A percentile compares a stretch with the other conserved stretches of the same genome.
Conservation (phyloP, 371 early-diverging fungal species). For the Mortierella sp. region DNA sequence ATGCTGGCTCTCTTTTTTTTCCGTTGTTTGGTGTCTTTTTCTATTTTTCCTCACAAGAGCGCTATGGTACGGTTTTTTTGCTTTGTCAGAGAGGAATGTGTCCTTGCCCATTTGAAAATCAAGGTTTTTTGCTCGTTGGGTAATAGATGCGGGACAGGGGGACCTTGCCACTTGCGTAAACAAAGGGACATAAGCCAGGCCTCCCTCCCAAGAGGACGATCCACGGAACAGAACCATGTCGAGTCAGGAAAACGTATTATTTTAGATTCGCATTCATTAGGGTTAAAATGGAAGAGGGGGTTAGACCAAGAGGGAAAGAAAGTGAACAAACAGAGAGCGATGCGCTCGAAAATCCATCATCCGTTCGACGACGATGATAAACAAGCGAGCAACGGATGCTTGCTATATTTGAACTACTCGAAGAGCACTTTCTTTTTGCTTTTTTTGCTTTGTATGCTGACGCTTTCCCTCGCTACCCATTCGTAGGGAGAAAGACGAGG, state of each 20-base stretch:
- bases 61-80: background rate
- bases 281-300: background rate
- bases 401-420: slow-evolving; percentile 5
- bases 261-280: background rate
- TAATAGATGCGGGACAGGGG: background rate
- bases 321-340: background rate
- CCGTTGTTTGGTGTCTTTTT: background rate
- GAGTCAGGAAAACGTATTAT: background rate
- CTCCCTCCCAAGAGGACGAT: background rate
- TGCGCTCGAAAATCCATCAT: background rate
- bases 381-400: background rate
- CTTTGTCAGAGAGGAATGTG: slow-evolving; percentile 17
- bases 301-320: background rate
- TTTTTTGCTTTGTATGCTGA: background rate
- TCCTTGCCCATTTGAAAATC: slow-evolving; percentile 2
- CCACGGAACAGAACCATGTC: background rate
- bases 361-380: too few species aligned
- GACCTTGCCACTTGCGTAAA: background rate
- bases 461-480: background rate
- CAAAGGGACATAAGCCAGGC: background rate
- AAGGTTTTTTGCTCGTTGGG: background rate
- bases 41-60: slow-evolving; percentile 11
- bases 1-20: background rate
- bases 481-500: background rate
- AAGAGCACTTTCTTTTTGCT: background rate